Conservation (phyloP, 2,329 filamentous ascomycete genomes). For the Arthrinium puccinioides region DNA sequence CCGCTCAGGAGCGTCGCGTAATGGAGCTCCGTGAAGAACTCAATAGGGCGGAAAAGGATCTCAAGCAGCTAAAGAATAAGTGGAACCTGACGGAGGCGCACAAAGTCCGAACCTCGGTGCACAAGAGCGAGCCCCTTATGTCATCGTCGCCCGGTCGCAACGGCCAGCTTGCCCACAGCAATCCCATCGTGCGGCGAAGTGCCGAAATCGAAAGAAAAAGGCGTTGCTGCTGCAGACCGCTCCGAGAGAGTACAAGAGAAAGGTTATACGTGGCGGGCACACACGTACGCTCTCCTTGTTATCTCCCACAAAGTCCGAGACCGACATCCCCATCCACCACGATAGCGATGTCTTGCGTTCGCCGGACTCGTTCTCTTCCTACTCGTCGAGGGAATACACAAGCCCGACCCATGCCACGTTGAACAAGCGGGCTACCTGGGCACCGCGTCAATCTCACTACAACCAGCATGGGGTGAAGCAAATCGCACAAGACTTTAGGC, state of each 20-base stretch:
- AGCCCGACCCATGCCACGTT: slow-evolving; percentile 22
- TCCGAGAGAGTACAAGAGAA: slow-evolving; percentile 40
- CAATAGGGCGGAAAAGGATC: slow-evolving; percentile 69
- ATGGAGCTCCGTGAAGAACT: slow-evolving; percentile 88
- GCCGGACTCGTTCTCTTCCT: slow-evolving; percentile 18
- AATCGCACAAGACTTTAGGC: slow-evolving; percentile 81
- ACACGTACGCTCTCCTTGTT: slow-evolving; percentile 68
- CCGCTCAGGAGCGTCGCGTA: slow-evolving; percentile 84
- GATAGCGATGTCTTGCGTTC: slow-evolving; percentile 37
- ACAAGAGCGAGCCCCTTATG: slow-evolving; percentile 46
- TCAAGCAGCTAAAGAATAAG: slow-evolving; percentile 71
- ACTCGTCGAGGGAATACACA: no score
- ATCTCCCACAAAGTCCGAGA: slow-evolving; percentile 52
- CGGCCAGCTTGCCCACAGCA: no score
- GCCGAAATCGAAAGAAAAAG: slow-evolving; percentile 66
- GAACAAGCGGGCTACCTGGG: slow-evolving; percentile 54
- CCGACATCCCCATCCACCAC: slow-evolving; percentile 35
- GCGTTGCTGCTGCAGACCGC: slow-evolving; percentile 47
- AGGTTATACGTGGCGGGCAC: slow-evolving; percentile 62
- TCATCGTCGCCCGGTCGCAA: slow-evolving; percentile 9
- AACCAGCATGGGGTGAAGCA: slow-evolving; percentile 53
- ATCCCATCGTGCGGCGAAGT: slow-evolving; percentile 26
- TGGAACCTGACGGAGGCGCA: slow-evolving; percentile 73
- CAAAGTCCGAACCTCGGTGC: slow-evolving; percentile 65
- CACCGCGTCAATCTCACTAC: slow-evolving; percentile 39